A percentile compares a stretch with the other conserved stretches of the same genome.
These are phyloP conservation scores for Saturnispora besseyi DNA, from an alignment of 805 yeast genomes.

Conservation along the genomic window DNA sequence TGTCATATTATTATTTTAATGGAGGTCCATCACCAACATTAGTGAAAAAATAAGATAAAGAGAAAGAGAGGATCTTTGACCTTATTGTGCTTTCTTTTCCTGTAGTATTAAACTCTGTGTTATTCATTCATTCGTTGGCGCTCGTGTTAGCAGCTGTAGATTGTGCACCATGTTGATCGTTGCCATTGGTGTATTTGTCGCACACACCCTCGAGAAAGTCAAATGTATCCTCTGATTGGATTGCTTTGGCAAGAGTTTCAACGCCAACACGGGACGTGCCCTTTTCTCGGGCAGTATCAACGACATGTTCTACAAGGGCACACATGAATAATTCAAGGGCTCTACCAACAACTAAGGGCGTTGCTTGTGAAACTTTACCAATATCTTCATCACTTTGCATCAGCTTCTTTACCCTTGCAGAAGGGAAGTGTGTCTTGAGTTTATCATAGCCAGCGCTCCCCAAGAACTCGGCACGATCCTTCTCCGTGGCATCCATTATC, in stretches of 20 bases:
- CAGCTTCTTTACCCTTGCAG: slow-evolving; percentile 88
- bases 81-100: too few species aligned
- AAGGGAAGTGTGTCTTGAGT: slow-evolving; percentile 78
- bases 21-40: not conserved
- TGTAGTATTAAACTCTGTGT: too few species aligned
- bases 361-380: slow-evolving; percentile 97
- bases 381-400: slow-evolving; percentile 98
- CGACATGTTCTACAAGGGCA: slow-evolving; percentile 75
- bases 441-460: slow-evolving; percentile 30
- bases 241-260: slow-evolving; percentile 75
- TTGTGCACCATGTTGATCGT: not conserved
- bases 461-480: slow-evolving; percentile 7
- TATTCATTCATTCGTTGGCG: not conserved
- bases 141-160: not conserved
- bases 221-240: slow-evolving; percentile 78
- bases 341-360: slow-evolving; percentile 96
- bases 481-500: not conserved
- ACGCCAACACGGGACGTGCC: slow-evolving; percentile 79
- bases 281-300: slow-evolving; percentile 62
- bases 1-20: not conserved
- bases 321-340: slow-evolving; percentile 90
- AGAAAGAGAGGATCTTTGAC: too few species aligned
- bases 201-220: slow-evolving; percentile 77
- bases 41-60: too few species aligned
- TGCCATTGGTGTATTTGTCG: slow-evolving; percentile 16